phyloP scores from a whole-genome alignment of 306 rosid genomes.

The Castanea crenata region DNA sequence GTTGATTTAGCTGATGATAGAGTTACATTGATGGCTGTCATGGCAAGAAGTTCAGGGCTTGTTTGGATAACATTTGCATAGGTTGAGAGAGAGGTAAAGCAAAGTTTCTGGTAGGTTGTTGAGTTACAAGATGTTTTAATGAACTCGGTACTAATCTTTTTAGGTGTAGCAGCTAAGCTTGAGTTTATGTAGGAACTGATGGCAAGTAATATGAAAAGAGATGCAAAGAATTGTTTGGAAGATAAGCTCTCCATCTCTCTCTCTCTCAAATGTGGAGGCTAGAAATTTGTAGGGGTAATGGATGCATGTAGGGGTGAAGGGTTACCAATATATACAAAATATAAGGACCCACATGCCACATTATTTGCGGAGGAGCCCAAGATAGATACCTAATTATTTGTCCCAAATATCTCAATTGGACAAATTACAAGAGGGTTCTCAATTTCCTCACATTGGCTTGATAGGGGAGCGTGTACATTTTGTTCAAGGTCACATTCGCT shows the following conservation, averaged over 20 bases:
- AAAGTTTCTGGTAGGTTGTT: conserved; percentile 67
- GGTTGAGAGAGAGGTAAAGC: conserved; percentile 56
- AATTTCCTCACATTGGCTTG: background rate
- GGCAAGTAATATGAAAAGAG: conserved; percentile 19
- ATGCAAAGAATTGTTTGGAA: conserved; percentile 16
- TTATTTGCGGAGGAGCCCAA: background rate
- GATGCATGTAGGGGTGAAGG: conserved; percentile 2
- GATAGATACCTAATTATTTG: background rate
- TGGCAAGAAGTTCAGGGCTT: conserved; percentile 43
- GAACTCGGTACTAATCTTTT: conserved; percentile 42
- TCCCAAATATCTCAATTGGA: background rate
- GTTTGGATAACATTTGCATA: conserved; percentile 56
- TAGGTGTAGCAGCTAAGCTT: conserved; percentile 19
- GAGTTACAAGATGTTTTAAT: conserved; percentile 61
- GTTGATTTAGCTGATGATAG: conserved; percentile 52
- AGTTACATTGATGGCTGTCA: conserved; percentile 57
- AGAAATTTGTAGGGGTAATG: conserved; percentile 7
- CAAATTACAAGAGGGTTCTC: background rate
- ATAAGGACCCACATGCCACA: background rate
- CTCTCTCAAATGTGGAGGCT: background rate
- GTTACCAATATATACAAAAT: background rate
- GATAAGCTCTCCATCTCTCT: conserved; percentile 30
- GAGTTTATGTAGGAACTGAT: conserved; percentile 3
- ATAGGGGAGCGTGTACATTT: background rate
- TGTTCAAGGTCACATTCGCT: background rate